These are phyloP conservation scores for Phyllosticta citribraziliensis DNA, from an alignment of 2,329 filamentous ascomycete species.

Conservation along the genomic window DNA sequence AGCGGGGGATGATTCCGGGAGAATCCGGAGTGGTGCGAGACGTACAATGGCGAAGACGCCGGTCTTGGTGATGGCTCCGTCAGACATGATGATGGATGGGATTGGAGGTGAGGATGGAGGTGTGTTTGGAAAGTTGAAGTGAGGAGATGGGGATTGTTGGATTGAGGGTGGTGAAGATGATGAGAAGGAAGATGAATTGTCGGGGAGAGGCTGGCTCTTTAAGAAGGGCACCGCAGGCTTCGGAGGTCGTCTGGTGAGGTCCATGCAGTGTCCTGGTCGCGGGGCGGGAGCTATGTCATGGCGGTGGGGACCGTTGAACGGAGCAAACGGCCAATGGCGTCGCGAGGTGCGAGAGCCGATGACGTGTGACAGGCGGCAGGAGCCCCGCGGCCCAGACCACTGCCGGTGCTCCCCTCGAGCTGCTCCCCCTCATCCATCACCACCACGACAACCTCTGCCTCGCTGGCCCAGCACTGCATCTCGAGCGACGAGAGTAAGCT, in stretches of 20 bases:
- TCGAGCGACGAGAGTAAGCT: too few species aligned
- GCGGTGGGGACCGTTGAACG: neutral
- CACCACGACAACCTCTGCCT: too few species aligned
- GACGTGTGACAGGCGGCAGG: neutral
- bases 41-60: conserved; percentile 24
- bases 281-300: neutral
- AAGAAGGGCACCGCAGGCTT: neutral
- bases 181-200: neutral
- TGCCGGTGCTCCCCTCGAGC: too few species aligned
- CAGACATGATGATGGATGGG: conserved; percentile 12
- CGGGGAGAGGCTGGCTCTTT: conserved; percentile 1
- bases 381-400: neutral
- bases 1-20: neutral
- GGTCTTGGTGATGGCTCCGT: conserved; percentile 22
- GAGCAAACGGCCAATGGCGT: neutral
- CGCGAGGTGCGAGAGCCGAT: neutral
- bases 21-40: neutral
- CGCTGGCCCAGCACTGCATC: too few species aligned
- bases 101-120: neutral
- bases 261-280: neutral
- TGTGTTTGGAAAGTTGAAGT: neutral
- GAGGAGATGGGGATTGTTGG: neutral
- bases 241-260: neutral
- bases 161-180: neutral
- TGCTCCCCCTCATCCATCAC: too few species aligned